phyloP scores from a whole-genome alignment of 805 yeast species.

The Cyberlindnera misumaiensis region DNA sequence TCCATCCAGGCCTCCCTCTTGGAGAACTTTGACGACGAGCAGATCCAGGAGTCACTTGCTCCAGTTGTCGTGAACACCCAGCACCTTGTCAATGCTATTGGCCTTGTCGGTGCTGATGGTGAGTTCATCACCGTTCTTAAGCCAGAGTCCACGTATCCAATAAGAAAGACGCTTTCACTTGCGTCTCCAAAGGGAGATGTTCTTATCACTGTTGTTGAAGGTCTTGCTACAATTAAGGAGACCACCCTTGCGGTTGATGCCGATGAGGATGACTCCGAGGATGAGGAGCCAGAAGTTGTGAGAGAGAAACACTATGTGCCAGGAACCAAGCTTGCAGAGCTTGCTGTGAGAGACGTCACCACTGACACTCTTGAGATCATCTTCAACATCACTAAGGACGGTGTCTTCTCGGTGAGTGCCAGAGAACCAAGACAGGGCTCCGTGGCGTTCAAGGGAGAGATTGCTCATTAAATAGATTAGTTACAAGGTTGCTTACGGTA shows the following conservation, averaged over 20 bases:
- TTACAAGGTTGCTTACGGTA: not conserved
- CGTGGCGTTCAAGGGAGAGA: constrained; percentile 50
- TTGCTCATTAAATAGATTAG: constrained; percentile 6
- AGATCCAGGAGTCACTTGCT: constrained; percentile 70
- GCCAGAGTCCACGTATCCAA: constrained; percentile 86
- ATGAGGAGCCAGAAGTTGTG: constrained; percentile 86
- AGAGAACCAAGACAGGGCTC: constrained; percentile 59
- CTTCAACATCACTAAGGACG: constrained; percentile 52
- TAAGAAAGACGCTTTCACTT: constrained; percentile 66
- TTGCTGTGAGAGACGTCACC: constrained; percentile 65
- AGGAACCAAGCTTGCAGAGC: constrained; percentile 69
- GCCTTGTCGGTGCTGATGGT: constrained; percentile 70
- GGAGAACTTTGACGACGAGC: constrained; percentile 78
- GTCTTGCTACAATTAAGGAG: constrained; percentile 76
- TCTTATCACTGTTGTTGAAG: constrained; percentile 72
- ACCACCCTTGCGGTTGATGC: constrained; percentile 64
- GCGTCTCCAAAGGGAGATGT: constrained; percentile 56
- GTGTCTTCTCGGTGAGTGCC: constrained; percentile 51
- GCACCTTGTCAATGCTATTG: constrained; percentile 79
- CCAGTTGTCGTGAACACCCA: constrained; percentile 85
- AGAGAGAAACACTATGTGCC: constrained; percentile 70
- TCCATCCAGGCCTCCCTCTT: constrained; percentile 89
- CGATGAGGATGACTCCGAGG: constrained; percentile 49
- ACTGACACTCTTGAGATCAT: constrained; percentile 60
- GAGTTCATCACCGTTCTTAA: constrained; percentile 67